Percentiles rank a stretch among this genome's conserved stretches.
Evolutionary conservation across 257 asterid genomes (phyloP).

Genomic region (Cynanchum wilfordii): DNA sequence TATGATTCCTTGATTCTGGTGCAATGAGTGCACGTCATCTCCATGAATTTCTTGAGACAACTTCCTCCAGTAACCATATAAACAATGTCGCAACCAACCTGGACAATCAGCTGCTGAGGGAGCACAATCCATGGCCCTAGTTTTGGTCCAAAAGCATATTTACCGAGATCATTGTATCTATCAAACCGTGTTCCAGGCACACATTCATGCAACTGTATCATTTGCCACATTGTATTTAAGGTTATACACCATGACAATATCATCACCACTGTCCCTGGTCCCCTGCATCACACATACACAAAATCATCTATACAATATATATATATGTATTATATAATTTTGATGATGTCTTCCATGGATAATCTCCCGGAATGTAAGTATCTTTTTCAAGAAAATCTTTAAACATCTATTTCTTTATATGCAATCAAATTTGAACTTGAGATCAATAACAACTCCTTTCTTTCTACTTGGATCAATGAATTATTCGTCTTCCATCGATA

Average conservation of each 20-base stretch:
- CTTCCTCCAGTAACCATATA: slow-evolving; percentile 93
- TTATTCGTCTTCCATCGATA: too few species aligned
- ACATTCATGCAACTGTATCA: slow-evolving; percentile 81
- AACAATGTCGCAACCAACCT: slow-evolving; percentile 83
- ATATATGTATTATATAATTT: not conserved
- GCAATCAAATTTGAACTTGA: too few species aligned
- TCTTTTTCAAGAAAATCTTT: too few species aligned
- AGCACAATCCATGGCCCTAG: slow-evolving; percentile 83
- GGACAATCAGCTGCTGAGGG: slow-evolving; percentile 84
- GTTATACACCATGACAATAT: slow-evolving; percentile 72
- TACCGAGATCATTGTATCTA: slow-evolving; percentile 62
- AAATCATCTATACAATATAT: too few species aligned
- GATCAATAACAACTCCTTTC: too few species aligned
- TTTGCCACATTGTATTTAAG: slow-evolving; percentile 84
- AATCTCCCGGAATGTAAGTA: too few species aligned
- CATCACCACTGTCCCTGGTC: slow-evolving; percentile 75
- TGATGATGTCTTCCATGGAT: too few species aligned
- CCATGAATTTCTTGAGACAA: slow-evolving; percentile 68
- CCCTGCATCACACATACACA: slow-evolving; percentile 37
- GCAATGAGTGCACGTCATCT: slow-evolving; percentile 59
- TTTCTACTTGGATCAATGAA: too few species aligned
- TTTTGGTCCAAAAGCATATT: slow-evolving; percentile 64
- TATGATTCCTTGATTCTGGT: slow-evolving; percentile 57
- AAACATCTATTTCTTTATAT: too few species aligned
- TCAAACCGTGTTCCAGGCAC: slow-evolving; percentile 82